phyloP scores from a whole-genome alignment of 169 alveolate genomes.

The Plasmodium gaboni region DNA sequence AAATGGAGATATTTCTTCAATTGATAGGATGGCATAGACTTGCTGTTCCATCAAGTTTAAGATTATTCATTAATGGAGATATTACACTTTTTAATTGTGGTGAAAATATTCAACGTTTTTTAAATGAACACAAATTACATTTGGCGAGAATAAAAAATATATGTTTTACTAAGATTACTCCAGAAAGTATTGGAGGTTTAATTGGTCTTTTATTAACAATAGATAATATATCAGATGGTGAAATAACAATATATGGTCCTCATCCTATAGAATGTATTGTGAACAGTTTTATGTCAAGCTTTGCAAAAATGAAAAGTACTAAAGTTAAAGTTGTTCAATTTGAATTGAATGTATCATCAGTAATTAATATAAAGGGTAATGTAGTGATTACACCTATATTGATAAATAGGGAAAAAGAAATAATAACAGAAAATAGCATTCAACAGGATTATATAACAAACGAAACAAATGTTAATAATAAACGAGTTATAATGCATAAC shows the following conservation, averaged over 20 bases:
- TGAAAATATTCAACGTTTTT: slow-evolving; percentile 88
- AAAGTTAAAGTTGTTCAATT: slow-evolving; percentile 24
- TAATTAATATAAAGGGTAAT: slow-evolving; percentile 54
- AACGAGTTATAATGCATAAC: neutral
- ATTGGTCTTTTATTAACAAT: slow-evolving; percentile 88
- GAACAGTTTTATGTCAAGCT: slow-evolving; percentile 60
- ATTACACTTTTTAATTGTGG: slow-evolving; percentile 88
- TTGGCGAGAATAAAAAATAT: slow-evolving; percentile 80
- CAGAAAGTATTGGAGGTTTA: slow-evolving; percentile 86
- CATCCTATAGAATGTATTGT: slow-evolving; percentile 74
- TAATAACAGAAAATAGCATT: neutral
- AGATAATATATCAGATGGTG: slow-evolving; percentile 81
- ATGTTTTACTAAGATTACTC: slow-evolving; percentile 82
- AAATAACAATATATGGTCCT: slow-evolving; percentile 87
- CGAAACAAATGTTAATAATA: neutral
- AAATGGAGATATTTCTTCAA: slow-evolving; percentile 84
- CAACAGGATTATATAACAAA: neutral
- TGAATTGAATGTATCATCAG: slow-evolving; percentile 31
- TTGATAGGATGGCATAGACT: slow-evolving; percentile 85
- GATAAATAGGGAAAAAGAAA: slow-evolving; percentile 11
- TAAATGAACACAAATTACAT: slow-evolving; percentile 86
- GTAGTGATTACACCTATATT: slow-evolving; percentile 53
- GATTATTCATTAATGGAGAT: slow-evolving; percentile 82
- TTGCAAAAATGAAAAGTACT: slow-evolving; percentile 78
- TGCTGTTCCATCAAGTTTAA: slow-evolving; percentile 88